phyloP scores from a whole-genome alignment of 148 eudicot species.

The Rhododendron ovatum region DNA sequence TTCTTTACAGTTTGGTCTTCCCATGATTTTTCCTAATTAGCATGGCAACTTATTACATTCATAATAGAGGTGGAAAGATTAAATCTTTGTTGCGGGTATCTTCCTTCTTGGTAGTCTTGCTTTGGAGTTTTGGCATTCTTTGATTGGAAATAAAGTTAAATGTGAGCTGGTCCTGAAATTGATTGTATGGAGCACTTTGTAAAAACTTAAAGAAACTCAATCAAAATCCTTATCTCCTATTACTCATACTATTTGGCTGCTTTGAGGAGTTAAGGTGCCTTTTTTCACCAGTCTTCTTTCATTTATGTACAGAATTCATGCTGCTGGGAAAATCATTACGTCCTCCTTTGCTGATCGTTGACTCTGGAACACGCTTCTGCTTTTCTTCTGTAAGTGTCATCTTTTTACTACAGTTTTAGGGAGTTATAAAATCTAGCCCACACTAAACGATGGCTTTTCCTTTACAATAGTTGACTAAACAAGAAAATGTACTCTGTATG shows the following conservation, averaged over 20 bases:
- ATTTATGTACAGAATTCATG: conserved; percentile 26
- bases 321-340: conserved; percentile 47
- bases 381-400: conserved; percentile 35
- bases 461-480: not conserved
- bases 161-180: not conserved
- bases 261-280: not conserved
- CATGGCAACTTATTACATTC: not conserved
- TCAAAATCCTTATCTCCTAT: not conserved
- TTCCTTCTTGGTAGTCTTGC: not conserved
- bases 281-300: not conserved
- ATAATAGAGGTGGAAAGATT: not conserved
- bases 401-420: not conserved
- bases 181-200: not conserved
- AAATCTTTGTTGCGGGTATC: not conserved
- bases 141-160: not conserved
- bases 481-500: not conserved
- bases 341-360: conserved; percentile 32
- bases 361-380: conserved; percentile 25
- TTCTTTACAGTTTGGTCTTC: not conserved
- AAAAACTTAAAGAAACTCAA: not conserved
- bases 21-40: not conserved
- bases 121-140: not conserved
- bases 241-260: not conserved
- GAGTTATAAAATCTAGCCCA: not conserved
- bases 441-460: not conserved